phyloP scores from a whole-genome alignment of 176 grass and related monocot species.

The Pontederia crassipes region DNA sequence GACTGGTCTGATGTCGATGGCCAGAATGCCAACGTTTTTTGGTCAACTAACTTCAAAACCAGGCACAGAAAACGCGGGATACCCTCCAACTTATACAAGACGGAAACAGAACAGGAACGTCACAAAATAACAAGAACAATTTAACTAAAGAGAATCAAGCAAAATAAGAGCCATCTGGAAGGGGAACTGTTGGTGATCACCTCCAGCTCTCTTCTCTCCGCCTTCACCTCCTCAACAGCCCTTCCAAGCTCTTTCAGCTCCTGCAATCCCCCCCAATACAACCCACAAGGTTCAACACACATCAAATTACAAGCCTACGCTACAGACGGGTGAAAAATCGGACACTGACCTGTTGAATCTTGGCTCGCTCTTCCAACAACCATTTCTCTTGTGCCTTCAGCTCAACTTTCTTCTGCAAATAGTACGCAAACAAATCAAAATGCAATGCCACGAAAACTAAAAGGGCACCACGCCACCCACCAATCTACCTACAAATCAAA shows the following conservation, averaged over 20 bases:
- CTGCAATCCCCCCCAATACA: slow-evolving; percentile 17
- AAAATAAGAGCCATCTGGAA: not conserved
- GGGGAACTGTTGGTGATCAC: slow-evolving; percentile 13
- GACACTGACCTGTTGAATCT: slow-evolving; percentile 34
- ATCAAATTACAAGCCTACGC: not conserved
- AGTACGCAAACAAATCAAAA: too few relatives aligned
- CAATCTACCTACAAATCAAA: not conserved
- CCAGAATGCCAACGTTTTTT: too few relatives aligned
- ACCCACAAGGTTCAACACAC: too few relatives aligned
- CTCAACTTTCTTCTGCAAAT: slow-evolving; percentile 39
- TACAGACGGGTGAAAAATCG: not conserved
- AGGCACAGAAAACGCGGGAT: too few relatives aligned
- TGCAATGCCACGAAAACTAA: too few relatives aligned
- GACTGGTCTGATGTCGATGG: too few relatives aligned
- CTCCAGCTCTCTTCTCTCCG: slow-evolving; percentile 40
- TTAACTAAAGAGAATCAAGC: not conserved
- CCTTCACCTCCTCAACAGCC: slow-evolving; percentile 27
- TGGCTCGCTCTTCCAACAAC: slow-evolving; percentile 39
- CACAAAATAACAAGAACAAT: too few relatives aligned
- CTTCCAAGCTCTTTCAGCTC: slow-evolving; percentile 28
- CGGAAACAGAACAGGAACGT: too few relatives aligned
- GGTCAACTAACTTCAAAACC: too few relatives aligned
- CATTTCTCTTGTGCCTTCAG: slow-evolving; percentile 38
- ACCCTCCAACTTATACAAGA: too few relatives aligned
- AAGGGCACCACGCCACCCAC: not conserved